Evolutionary conservation across 257 asterid species (phyloP), one percentile per base, ranked within the genome.

Genomic region (Solanum etuberosum): DNA sequence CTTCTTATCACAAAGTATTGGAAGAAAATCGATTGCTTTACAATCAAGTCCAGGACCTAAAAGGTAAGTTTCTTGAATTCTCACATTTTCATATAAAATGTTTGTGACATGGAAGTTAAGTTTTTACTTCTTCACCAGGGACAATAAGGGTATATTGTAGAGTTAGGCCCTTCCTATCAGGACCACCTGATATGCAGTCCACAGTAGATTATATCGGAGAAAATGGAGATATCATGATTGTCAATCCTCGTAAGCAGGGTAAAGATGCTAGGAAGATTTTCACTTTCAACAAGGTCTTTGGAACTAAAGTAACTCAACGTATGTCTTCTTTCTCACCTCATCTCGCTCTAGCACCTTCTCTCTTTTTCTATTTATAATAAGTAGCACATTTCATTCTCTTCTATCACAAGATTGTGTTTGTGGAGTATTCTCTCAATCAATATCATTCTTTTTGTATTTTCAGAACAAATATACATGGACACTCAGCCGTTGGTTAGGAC

Each of bases 21-120:
- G 98, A 96, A 87, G 99, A 96, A 90, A 96, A 96, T 82, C 98
- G 98, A 7, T 29, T 88, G 43, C 98, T 96, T 68, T 96, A 94
- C 90, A 96, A 95, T 93, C 98, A 94, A 93, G 96, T 96, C 74
- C 98, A 96, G 90, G 99, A 96, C 86, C 95, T 96, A 59, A 96
- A 93, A 96, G 99, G 99, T 93, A 63, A 84, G 54, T 40, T 61
- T 67, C 89, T 87, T 29, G 6, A 67, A 31, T 81, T 89, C 83
- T 87, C 31, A 27, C 0, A 29, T 80, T 18, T 46, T 80, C 85
- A 3, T 80, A 1, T 43, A 46, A 31, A 18, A 27, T 46, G 23
- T 80, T 48, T 27, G 65, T 57, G 40, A 31, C 7, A 80, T 48
- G 42, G 67, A 80, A 18, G 1, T 76, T 48, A 48, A 80, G 29